Evolutionary conservation across 176 grass and related monocot species (phyloP).

Genomic region (Juncus effusus): DNA sequence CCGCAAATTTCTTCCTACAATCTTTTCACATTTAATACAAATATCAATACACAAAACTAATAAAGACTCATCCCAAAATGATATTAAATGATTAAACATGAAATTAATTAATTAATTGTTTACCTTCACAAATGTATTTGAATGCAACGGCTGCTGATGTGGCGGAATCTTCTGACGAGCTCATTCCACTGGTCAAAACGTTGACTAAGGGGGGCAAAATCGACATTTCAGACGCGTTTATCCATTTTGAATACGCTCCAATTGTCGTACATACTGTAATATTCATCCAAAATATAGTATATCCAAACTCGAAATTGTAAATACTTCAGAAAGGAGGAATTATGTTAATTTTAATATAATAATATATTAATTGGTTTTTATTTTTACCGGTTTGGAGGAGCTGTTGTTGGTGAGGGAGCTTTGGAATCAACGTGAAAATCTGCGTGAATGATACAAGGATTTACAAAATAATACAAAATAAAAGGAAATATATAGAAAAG

Average conservation of each 20-base stretch:
- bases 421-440: conserved; percentile 84
- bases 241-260: conserved; percentile 97
- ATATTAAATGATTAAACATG: neutral
- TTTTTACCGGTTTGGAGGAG: conserved; percentile 77
- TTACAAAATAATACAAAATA: no score
- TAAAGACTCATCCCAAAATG: conserved; percentile 1
- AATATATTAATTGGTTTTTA: conserved; percentile 27
- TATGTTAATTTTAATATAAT: neutral
- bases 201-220: conserved; percentile 88
- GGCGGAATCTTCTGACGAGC: conserved; percentile 75
- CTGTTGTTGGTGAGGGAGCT: conserved; percentile 59
- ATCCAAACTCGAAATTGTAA: conserved; percentile 31
- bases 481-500: neutral
- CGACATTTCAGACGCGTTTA: conserved; percentile 68
- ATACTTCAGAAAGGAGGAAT: conserved; percentile 1
- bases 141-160: conserved; percentile 85
- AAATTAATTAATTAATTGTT: neutral
- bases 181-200: conserved; percentile 88
- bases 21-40: conserved; percentile 41
- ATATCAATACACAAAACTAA: neutral
- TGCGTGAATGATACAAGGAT: conserved; percentile 31
- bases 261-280: conserved; percentile 77
- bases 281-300: conserved; percentile 21
- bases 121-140: conserved; percentile 99
- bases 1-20: conserved; percentile 76